Conservation (phyloP, 768 basidiomycete genomes). For the Lactarius deliciosus region DNA sequence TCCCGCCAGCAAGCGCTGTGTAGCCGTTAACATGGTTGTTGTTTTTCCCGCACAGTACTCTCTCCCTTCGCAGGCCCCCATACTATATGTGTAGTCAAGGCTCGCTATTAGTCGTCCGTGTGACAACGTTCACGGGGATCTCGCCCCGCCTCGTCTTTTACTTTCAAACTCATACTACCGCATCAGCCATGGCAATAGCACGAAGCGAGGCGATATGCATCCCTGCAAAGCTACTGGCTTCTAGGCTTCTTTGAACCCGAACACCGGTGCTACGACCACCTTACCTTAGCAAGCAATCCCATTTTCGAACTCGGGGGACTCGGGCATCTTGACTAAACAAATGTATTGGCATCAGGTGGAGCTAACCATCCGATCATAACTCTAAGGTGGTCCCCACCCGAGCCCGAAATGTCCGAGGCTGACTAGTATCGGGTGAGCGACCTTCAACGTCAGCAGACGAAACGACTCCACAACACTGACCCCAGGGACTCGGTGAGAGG, state of each 20-base stretch:
- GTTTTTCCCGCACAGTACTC: background rate
- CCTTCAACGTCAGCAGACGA: background rate
- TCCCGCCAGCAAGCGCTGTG: background rate
- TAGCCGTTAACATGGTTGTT: background rate
- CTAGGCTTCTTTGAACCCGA: background rate
- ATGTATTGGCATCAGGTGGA: background rate
- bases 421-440: background rate
- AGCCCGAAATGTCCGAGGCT: background rate
- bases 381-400: background rate
- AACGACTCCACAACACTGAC: background rate
- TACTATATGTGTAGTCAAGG: background rate
- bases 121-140: background rate
- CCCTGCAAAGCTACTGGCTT: background rate
- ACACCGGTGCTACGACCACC: background rate
- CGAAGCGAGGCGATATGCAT: background rate
- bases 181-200: background rate
- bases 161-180: background rate
- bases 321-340: background rate
- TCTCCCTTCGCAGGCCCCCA: background rate
- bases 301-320: background rate
- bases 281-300: background rate
- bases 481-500: background rate
- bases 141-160: background rate
- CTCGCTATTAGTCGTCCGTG: background rate
- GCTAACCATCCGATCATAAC: background rate